A percentile compares a stretch with the other conserved stretches of the same genome.
Conservation (phyloP, 139 green algal genomes). For the Desmodesmus armatus region DNA sequence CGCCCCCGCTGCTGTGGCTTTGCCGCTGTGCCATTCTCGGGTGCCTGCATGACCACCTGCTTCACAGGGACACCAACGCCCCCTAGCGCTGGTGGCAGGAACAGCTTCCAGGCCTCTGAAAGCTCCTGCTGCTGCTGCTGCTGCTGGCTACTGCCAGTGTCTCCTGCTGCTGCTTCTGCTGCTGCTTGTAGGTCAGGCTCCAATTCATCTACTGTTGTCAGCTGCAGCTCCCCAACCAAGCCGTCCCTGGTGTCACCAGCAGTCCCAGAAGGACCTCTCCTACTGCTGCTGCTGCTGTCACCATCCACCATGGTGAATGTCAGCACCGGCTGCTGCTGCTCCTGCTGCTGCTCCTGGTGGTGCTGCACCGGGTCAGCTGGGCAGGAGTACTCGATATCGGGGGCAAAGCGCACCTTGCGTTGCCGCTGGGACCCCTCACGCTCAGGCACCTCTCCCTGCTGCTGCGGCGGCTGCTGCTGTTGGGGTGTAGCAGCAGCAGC, state of each 20-base stretch:
- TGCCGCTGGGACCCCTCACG: neutral
- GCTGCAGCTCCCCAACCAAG: neutral
- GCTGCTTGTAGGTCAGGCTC: slow-evolving; percentile 16
- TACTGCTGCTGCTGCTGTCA: slow-evolving; percentile 3
- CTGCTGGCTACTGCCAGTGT: neutral
- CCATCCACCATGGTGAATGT: slow-evolving; percentile 21
- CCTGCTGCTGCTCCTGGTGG: too few species aligned
- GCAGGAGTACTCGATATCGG: slow-evolving; percentile 16
- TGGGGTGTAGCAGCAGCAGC: neutral
- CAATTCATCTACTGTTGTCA: slow-evolving; percentile 2
- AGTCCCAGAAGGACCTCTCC: too few species aligned
- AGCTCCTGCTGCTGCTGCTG: neutral
- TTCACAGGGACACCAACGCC: slow-evolving; percentile 39
- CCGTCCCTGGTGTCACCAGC: neutral
- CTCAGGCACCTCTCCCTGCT: neutral
- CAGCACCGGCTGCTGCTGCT: slow-evolving; percentile 39
- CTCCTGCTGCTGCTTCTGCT: slow-evolving; percentile 1
- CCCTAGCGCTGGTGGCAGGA: slow-evolving; percentile 35
- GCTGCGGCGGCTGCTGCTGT: neutral
- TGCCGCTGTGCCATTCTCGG: neutral
- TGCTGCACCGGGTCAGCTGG: neutral
- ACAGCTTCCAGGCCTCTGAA: slow-evolving; percentile 2
- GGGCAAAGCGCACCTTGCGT: slow-evolving; percentile 26
- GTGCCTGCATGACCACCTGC: neutral
- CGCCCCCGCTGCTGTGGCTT: neutral